Conservation (phyloP, 2,329 filamentous ascomycete genomes). For the Tympanopsis confertula region DNA sequence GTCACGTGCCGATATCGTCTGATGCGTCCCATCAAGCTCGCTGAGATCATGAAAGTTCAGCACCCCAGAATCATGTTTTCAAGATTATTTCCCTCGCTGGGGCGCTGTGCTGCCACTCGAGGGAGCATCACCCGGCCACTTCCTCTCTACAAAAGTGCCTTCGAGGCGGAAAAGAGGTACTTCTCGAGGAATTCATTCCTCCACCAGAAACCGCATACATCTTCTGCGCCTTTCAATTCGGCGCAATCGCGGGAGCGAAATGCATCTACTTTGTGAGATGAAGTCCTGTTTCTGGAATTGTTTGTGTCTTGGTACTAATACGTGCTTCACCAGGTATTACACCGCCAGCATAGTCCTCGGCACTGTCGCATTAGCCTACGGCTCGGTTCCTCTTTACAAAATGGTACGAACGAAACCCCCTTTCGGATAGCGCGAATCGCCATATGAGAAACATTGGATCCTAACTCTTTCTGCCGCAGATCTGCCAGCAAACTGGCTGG, state of each 20-base stretch:
- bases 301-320: slow-evolving; percentile 1
- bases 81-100: no score
- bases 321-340: slow-evolving; percentile 37
- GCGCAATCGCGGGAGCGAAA: slow-evolving; percentile 15
- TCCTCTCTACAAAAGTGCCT: no score
- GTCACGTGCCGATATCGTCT: no score
- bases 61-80: no score
- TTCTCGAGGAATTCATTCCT: slow-evolving; percentile 18
- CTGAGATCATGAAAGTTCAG: no score
- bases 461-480: slow-evolving; percentile 15
- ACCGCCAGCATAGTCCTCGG: slow-evolving; percentile 49
- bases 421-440: no score
- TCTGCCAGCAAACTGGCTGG: slow-evolving; percentile 44
- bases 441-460: no score
- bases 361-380: slow-evolving; percentile 51
- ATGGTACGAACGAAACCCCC: slow-evolving; percentile 30
- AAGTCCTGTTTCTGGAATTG: slow-evolving; percentile 39
- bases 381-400: slow-evolving; percentile 57
- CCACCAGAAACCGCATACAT: slow-evolving; percentile 11
- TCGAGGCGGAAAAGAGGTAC: slow-evolving; percentile 13
- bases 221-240: slow-evolving; percentile 17
- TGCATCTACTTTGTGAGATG: slow-evolving; percentile 36
- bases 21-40: no score
- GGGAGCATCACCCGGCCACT: no score
- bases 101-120: no score